Evolutionary conservation across 2,329 filamentous ascomycete species (phyloP), one percentile per base, ranked within the genome.

Genomic region (Sarocladium brachiariae): DNA sequence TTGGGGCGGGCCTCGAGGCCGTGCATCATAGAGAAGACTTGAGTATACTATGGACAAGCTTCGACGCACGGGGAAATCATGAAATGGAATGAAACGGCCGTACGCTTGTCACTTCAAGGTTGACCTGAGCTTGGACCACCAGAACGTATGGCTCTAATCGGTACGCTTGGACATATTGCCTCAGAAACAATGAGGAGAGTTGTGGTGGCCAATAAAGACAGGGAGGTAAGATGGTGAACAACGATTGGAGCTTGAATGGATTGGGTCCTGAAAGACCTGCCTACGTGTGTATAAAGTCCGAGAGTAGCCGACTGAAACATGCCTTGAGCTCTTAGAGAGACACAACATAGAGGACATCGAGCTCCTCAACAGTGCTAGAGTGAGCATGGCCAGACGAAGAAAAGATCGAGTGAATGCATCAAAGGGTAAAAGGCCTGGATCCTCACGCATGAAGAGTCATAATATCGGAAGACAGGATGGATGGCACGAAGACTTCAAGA

Each of bases 201-300:
- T n/a, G 21, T n/a, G 25, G 33, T n/a, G 14, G 19, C 43, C 43
- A 47, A 47, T 47, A 23, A 18, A 16, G 25, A 16, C n/a, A 9
- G 27, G 4, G 25, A 19, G n/a, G 4, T 16, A 13, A 18, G 43
- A 47, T 47, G 25, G 25, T 31, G 27, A 47, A 33, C 3, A 31
- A 4, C 27, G 43, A 47, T 47, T 47, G 43, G 43, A 47, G 24
- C 43, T 47, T 47, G 43, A 16, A 47, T 47, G 33, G 43, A 47
- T 47, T 47, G 43, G 25, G 43, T 14, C n/a, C 24, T n/a, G 25
- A 33, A 21, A 25, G 10, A 10, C 10, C n/a, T n/a, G n/a, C n/a
- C n/a, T n/a, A n/a, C n/a, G n/a, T n/a, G n/a, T n/a, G n/a, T n/a
- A n/a, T n/a, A 21, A 25, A 30, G 21, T 25, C 21, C 39, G 21